phyloP scores from a whole-genome alignment of 1,284 basidiomycete genomes.

The Agroathelia rolfsii region DNA sequence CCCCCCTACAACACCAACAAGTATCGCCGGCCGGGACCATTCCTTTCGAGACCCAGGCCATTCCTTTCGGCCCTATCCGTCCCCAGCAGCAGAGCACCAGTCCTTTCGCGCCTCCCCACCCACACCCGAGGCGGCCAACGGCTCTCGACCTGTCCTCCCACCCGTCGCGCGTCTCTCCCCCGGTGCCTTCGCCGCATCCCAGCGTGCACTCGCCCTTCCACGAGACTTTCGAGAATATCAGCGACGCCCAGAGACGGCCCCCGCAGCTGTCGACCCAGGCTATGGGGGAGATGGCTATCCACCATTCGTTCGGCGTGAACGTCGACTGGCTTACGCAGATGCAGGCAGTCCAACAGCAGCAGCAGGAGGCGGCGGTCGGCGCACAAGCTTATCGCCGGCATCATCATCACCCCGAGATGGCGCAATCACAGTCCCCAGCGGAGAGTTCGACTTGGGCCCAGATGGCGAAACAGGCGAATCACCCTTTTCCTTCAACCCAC shows the following conservation, averaged over 20 bases:
- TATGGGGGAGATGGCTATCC: too few relatives aligned
- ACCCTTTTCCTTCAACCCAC: constrained; percentile 76
- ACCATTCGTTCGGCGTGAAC: too few relatives aligned
- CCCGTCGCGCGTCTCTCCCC: constrained; percentile 33
- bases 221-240: too few relatives aligned
- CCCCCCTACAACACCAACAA: constrained; percentile 10
- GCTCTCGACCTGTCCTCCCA: too few relatives aligned
- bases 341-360: constrained; percentile 22
- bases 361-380: constrained; percentile 17
- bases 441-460: constrained; percentile 3
- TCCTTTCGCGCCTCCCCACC: constrained; percentile 10
- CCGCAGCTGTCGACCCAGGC: too few relatives aligned
- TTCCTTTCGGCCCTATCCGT: constrained; percentile 45
- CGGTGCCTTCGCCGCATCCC: constrained; percentile 26
- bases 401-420: constrained; percentile 21
- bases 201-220: too few relatives aligned
- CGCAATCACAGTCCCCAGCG: too few relatives aligned
- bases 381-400: too few relatives aligned
- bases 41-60: constrained; percentile 65
- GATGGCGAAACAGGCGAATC: constrained; percentile 30
- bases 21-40: constrained; percentile 35
- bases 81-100: too few relatives aligned
- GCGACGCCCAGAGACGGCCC: constrained; percentile 43
- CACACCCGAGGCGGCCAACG: too few relatives aligned
- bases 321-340: too few relatives aligned